Evolutionary conservation across 345 rosid genomes (phyloP).

Genomic region (Populus davidiana): DNA sequence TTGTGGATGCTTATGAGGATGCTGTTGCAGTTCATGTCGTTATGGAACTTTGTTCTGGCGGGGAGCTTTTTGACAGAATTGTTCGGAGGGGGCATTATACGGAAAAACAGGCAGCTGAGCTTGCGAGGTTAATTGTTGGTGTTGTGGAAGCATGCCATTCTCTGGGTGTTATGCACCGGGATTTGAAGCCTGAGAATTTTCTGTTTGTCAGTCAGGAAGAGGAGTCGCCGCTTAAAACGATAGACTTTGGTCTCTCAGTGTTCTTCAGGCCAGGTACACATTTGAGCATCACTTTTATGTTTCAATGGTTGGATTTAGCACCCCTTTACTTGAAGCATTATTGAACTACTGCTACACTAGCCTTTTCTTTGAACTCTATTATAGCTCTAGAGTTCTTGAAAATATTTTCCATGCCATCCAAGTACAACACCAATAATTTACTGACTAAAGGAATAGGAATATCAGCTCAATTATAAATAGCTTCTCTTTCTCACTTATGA

Average conservation of each 20-base stretch:
- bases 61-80: constrained; percentile 91
- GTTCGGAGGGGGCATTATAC: constrained; percentile 87
- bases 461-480: background rate
- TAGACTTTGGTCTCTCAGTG: constrained; percentile 90
- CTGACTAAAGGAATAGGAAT: background rate
- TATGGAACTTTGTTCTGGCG: constrained; percentile 94
- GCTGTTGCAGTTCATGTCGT: constrained; percentile 83
- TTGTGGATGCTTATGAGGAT: constrained; percentile 83
- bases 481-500: background rate
- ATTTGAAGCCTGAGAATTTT: constrained; percentile 96
- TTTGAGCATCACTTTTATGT: background rate
- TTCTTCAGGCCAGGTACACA: constrained; percentile 82
- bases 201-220: constrained; percentile 66
- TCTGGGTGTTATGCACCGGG: constrained; percentile 93
- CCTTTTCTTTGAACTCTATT: background rate
- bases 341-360: background rate
- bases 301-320: background rate
- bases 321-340: background rate
- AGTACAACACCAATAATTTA: background rate
- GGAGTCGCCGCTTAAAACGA: constrained; percentile 72
- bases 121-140: constrained; percentile 72
- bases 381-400: background rate
- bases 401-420: background rate
- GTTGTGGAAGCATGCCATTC: constrained; percentile 94
- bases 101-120: constrained; percentile 80